These are phyloP conservation scores for Candida xiaguanensis DNA, from an alignment of 805 yeast species.

Conservation along the genomic window DNA sequence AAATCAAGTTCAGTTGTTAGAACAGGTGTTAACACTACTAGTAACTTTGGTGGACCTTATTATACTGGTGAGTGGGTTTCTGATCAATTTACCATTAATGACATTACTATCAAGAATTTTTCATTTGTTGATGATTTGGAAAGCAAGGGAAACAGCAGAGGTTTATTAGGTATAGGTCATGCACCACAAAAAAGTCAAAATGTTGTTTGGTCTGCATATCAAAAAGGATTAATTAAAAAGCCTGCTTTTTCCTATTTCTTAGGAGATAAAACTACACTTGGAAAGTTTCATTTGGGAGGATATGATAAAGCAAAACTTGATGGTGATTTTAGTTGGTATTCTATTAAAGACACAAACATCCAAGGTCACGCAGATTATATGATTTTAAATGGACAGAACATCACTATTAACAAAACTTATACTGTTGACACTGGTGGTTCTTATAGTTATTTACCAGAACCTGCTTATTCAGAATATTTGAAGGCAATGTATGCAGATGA, in stretches of 20 bases:
- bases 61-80: neutral
- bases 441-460: neutral
- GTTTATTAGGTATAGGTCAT: neutral
- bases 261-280: neutral
- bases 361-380: neutral
- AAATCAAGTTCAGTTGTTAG: neutral
- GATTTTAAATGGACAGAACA: neutral
- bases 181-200: neutral
- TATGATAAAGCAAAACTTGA: slow-evolving; percentile 5
- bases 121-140: neutral
- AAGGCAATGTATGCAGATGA: neutral
- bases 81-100: neutral
- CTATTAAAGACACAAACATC: neutral
- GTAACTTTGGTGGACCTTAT: neutral
- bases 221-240: neutral
- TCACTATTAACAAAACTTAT: neutral
- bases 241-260: slow-evolving; percentile 1
- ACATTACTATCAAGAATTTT: neutral
- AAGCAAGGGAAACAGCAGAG: neutral
- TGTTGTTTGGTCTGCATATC: neutral
- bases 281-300: slow-evolving; percentile 3
- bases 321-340: slow-evolving; percentile 1
- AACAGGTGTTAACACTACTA: neutral
- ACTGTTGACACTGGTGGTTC: slow-evolving; percentile 1
- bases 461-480: neutral